Conservation (phyloP, 2,329 filamentous ascomycete genomes). For the Berkeleyomyces rouxiae region DNA sequence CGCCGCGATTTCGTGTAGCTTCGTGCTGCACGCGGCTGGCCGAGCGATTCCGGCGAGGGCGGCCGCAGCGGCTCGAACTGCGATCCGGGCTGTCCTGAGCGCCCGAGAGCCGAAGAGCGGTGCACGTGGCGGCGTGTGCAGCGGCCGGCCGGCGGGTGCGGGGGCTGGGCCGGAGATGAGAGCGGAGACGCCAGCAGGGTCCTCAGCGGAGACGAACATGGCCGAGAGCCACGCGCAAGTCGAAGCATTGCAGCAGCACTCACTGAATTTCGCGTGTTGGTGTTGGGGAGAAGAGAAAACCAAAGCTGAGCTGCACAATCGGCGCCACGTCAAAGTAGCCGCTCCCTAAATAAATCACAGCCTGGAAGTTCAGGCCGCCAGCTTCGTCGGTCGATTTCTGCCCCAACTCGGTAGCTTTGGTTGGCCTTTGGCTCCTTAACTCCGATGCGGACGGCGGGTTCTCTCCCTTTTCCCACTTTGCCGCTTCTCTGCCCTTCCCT, state of each 20-base stretch:
- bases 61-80: slow-evolving; percentile 51
- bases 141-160: too few species aligned
- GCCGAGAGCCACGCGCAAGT: background rate
- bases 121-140: background rate
- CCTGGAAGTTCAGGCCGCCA: background rate
- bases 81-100: background rate
- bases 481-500: too few species aligned
- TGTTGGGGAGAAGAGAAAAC: background rate
- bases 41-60: slow-evolving; percentile 63
- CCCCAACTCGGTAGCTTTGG: background rate
- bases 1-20: slow-evolving; percentile 37
- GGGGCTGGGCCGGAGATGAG: too few species aligned
- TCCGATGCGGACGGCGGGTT: background rate
- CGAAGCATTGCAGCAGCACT: background rate
- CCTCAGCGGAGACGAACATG: background rate
- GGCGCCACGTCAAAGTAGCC: background rate
- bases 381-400: background rate
- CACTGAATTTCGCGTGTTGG: background rate
- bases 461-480: too few species aligned
- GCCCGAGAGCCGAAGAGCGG: background rate
- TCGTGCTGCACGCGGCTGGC: slow-evolving; percentile 39
- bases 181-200: background rate
- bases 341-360: background rate
- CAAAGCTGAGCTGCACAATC: background rate
- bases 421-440: background rate